Evolutionary conservation across 2,329 filamentous ascomycete species (phyloP).

Genomic region (Epichloe baconii): DNA sequence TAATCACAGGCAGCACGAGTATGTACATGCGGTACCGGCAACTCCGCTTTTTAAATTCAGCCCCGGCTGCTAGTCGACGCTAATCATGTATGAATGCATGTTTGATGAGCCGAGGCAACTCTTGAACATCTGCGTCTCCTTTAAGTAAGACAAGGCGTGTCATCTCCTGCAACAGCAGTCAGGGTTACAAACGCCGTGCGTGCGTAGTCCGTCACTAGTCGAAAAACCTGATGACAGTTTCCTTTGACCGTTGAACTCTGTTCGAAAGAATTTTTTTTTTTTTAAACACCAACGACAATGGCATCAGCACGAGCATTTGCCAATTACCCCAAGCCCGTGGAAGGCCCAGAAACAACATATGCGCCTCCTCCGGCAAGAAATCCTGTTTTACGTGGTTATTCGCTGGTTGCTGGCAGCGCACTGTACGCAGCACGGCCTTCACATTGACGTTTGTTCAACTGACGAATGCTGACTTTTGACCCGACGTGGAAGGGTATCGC

Average conservation of each 20-base stretch:
- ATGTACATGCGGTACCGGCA: no score
- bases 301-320: slow-evolving; percentile 18
- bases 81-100: background rate
- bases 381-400: slow-evolving; percentile 53
- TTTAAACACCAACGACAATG: background rate
- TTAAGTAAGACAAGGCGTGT: no score
- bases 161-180: background rate
- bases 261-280: background rate
- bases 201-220: no score
- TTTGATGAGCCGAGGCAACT: background rate
- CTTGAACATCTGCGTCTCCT: background rate
- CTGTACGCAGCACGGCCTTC: slow-evolving; percentile 3
- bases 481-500: slow-evolving; percentile 41
- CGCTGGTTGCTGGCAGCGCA: slow-evolving; percentile 29
- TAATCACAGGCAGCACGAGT: no score
- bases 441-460: background rate
- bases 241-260: background rate
- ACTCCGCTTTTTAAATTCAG: no score
- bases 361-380: slow-evolving; percentile 39
- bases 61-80: background rate
- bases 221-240: no score
- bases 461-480: background rate
- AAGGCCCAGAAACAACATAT: slow-evolving; percentile 25
- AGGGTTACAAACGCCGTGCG: background rate
- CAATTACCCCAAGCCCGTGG: slow-evolving; percentile 27